Evolutionary conservation across 371 early-diverging fungal species (phyloP), one percentile per base, ranked within the genome.

Genomic region (Syncephalastrum racemosum): DNA sequence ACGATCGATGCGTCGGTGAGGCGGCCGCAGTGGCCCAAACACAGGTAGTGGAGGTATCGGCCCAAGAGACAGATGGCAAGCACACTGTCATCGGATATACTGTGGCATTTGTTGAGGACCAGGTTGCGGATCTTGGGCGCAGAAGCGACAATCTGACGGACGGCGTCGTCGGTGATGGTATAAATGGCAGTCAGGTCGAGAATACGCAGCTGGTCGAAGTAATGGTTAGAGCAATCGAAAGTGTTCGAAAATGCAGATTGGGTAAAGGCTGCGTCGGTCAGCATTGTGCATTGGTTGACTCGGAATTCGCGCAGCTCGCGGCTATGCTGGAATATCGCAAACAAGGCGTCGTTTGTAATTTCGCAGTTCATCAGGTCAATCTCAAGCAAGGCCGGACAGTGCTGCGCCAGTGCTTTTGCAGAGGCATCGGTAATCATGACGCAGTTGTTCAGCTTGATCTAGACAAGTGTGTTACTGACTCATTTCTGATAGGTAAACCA

Each of bases 371-470:
- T 75, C 12, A 82, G 54, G 54, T 87, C 87, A 16, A 87, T 71
- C 58, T 87, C 85, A 24, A 82, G 54, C 23, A 87, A 51, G 13
- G 73, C 69, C 13, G 77, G 80, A 60, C 87, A 86, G 50, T 79
- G 31, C 12, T 60, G 36, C 4, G 84, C 77, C 15, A 86, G 64
- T 18, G 82, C 75, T 14, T 73, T 48, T 4, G 83, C 75, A 2
- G 85, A 79, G 10, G 41, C 59, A 57, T 83, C 82, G 15, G 83
- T 80, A 27, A 86, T 50, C 22, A 66, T 60, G 20, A 56, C 63
- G 59, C 84, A 83, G 54, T 81, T 77, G 61, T 76, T 81, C 39
- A 86, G 56, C 47, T 84, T 82, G 59, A 86, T 84, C 86, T 86
- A 66, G 14, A 53, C 14, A 39, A 15, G 56, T 41, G 15, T 41